phyloP scores from a whole-genome alignment of 352 stramenopile species.

The Phytopythium vexans region DNA sequence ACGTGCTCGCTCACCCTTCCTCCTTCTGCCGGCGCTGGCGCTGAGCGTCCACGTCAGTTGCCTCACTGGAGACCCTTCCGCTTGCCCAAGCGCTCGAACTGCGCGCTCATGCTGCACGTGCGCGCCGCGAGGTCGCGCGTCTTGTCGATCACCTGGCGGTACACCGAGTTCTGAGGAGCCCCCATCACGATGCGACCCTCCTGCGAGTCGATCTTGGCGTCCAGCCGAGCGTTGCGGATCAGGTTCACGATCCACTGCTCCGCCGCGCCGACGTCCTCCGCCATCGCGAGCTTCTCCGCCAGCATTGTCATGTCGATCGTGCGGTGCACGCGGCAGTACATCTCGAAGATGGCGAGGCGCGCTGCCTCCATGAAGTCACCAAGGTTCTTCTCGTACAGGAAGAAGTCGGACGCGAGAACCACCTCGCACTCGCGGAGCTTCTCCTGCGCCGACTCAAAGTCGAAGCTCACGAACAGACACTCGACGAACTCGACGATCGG shows the following conservation, averaged over 20 bases:
- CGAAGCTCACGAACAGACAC: slow-evolving; percentile 97
- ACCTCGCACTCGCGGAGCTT: slow-evolving; percentile 92
- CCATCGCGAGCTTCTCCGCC: slow-evolving; percentile 96
- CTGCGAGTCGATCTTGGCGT: slow-evolving; percentile 98
- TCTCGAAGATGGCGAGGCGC: slow-evolving; percentile 98
- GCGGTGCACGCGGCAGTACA: slow-evolving; percentile 99
- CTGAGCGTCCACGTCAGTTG: slow-evolving; percentile 3
- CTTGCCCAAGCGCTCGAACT: slow-evolving; percentile 85
- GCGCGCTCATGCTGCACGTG: slow-evolving; percentile 86
- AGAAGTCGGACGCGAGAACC: slow-evolving; percentile 97
- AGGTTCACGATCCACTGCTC: slow-evolving; percentile 99
- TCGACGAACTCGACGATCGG: slow-evolving; percentile 95
- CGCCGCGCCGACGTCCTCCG: slow-evolving; percentile 89
- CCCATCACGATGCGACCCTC: slow-evolving; percentile 98
- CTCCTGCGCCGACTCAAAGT: slow-evolving; percentile 97
- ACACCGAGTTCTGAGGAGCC: slow-evolving; percentile 88
- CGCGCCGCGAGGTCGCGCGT: slow-evolving; percentile 94
- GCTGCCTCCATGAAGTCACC: slow-evolving; percentile 98
- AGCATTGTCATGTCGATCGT: slow-evolving; percentile 98
- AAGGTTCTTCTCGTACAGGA: slow-evolving; percentile 95
- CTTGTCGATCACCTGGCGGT: slow-evolving; percentile 98
- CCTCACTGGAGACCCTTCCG: slow-evolving; percentile 70
- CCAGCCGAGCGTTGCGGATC: slow-evolving; percentile 95
- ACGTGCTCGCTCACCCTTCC: slow-evolving; percentile 5
- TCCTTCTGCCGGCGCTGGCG: slow-evolving; percentile 8